phyloP scores from a whole-genome alignment of 176 grass and related monocot genomes.

The Otatea glauca region DNA sequence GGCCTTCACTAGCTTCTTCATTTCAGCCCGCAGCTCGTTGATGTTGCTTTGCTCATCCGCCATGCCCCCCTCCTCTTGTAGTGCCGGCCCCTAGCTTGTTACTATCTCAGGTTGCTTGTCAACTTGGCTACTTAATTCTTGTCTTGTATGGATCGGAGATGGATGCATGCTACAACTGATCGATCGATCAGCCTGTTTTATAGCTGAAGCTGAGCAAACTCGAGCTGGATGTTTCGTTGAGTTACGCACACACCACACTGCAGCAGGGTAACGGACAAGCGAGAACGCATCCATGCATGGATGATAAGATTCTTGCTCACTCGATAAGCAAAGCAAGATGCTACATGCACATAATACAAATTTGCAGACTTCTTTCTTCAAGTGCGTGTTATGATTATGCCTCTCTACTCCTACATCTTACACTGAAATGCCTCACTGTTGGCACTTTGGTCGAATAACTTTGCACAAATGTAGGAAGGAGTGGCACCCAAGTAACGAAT shows the following conservation, averaged over 20 bases:
- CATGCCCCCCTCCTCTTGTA: not conserved
- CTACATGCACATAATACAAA: not conserved
- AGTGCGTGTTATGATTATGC: not conserved
- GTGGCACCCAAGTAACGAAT: constrained; percentile 33
- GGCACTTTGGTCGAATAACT: not conserved
- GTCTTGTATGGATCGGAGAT: not conserved
- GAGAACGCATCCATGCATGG: too few species aligned
- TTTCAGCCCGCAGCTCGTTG: not conserved
- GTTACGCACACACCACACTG: too few species aligned
- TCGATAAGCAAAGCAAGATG: constrained; percentile 47
- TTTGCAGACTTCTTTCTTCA: not conserved
- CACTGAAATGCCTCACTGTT: not conserved
- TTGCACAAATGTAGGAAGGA: constrained; percentile 10
- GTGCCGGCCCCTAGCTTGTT: too few species aligned
- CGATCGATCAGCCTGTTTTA: not conserved
- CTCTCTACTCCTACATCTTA: not conserved
- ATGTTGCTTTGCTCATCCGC: not conserved
- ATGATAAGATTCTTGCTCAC: constrained; percentile 44
- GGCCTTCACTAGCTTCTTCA: not conserved
- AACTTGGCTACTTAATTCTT: too few species aligned
- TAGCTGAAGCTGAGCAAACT: not conserved
- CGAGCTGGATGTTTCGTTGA: too few species aligned
- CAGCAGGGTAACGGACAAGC: too few species aligned
- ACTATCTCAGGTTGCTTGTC: too few species aligned
- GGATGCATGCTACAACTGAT: too few species aligned